A percentile compares a stretch with the other conserved stretches of the same genome.
Conservation (phyloP, 371 early-diverging fungal genomes). For the Mucor saturninus region DNA sequence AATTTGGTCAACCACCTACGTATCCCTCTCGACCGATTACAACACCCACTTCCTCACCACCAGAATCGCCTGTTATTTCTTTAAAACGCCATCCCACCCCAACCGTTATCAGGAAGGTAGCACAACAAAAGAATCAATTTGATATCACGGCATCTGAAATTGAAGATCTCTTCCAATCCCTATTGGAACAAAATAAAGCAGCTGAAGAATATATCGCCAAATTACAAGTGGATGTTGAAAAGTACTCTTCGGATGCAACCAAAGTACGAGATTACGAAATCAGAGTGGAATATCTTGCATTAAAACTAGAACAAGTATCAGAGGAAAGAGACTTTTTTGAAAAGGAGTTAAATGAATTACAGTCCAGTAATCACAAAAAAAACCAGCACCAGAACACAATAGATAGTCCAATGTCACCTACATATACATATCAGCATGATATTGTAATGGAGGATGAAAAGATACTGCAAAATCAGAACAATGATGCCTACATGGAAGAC, state of each 20-base stretch:
- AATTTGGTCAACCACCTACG: constrained; percentile 26
- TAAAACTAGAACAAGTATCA: constrained; percentile 47
- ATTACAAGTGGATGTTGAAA: constrained; percentile 36
- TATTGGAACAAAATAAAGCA: constrained; percentile 28
- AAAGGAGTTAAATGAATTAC: constrained; percentile 29
- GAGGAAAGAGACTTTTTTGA: constrained; percentile 46
- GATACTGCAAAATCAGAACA: constrained; percentile 21
- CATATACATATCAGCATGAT: constrained; percentile 13
- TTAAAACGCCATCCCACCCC: not conserved
- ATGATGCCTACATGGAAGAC: constrained; percentile 36
- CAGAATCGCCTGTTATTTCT: constrained; percentile 15
- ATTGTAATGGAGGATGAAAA: constrained; percentile 21
- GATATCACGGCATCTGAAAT: constrained; percentile 33
- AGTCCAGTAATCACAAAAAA: not conserved
- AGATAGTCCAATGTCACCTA: constrained; percentile 12
- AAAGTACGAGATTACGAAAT: constrained; percentile 53
- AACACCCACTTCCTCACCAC: not conserved
- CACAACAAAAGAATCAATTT: constrained; percentile 6
- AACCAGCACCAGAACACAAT: not conserved
- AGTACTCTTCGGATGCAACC: constrained; percentile 38
- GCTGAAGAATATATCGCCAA: constrained; percentile 30
- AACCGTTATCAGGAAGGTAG: not conserved
- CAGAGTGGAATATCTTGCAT: constrained; percentile 46
- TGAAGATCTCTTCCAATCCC: constrained; percentile 26
- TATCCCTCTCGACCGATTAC: constrained; percentile 3